phyloP scores from a whole-genome alignment of 352 stramenopile species.

The Globisporangium takayamanum region DNA sequence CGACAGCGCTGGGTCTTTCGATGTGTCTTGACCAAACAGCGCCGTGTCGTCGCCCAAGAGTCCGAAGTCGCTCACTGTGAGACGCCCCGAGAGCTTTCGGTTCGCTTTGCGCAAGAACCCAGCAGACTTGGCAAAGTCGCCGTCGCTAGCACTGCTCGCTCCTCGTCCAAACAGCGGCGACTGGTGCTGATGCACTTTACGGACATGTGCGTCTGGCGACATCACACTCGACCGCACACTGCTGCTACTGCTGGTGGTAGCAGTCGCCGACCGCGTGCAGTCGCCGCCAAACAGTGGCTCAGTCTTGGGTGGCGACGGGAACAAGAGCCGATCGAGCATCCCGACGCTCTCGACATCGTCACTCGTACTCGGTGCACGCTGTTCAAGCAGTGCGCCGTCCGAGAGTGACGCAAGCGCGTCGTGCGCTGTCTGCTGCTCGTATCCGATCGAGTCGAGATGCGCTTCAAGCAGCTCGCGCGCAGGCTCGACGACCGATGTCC shows the following conservation, averaged over 20 bases:
- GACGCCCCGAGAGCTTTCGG: constrained; percentile 43
- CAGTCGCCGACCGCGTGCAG: not conserved
- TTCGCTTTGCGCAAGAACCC: constrained; percentile 60
- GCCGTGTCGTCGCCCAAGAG: constrained; percentile 36
- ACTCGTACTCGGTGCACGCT: not conserved
- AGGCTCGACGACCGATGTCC: constrained; percentile 21
- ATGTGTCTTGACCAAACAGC: not conserved
- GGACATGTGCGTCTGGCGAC: constrained; percentile 1
- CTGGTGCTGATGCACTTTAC: not conserved
- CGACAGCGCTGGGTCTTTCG: not conserved
- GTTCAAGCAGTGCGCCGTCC: constrained; percentile 15
- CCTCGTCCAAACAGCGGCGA: constrained; percentile 35
- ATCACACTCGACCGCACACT: not conserved
- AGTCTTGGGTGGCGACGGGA: constrained; percentile 24
- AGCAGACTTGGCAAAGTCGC: constrained; percentile 56
- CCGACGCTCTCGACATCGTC: constrained; percentile 1
- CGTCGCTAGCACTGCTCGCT: constrained; percentile 49
- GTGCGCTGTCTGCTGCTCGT: constrained; percentile 28
- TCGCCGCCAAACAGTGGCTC: constrained; percentile 13
- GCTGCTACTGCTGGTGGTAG: not conserved
- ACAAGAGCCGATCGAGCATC: constrained; percentile 17
- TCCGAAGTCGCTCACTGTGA: constrained; percentile 76
- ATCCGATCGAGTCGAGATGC: constrained; percentile 46
- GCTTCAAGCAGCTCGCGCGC: constrained; percentile 35
- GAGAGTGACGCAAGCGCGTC: constrained; percentile 24